Base-by-base conservation (phyloP, 2,329 filamentous ascomycete species). In the Fusarium metavorans region DNA sequence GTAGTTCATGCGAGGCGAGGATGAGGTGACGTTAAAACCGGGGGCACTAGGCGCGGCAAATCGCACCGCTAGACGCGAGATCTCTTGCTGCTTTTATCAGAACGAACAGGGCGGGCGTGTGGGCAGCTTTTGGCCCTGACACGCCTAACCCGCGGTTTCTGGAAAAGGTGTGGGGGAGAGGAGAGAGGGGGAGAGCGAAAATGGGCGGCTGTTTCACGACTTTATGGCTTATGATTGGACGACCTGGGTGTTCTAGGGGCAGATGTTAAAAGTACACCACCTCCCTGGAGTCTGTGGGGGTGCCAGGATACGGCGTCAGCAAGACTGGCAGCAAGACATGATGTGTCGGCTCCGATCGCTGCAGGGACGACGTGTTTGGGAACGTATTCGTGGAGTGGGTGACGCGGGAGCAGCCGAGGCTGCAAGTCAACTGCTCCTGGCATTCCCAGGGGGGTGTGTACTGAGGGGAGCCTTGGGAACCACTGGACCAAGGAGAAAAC, bases 151-250 rank as follows among this genome's bases (percentile, higher is more conserved):
- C 67, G 75, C 75, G 75, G 76, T 74, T 73, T 66, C 74, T 72
- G 71, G 73, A 64, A 78, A 72, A 68, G 75, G 75, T 79, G 77
- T 76, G 73, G 71, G 72, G 68, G 61, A 54, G 66, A 73, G 64
- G 45, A 70, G 56, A 58, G 58, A 54, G 48, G 48, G 68, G 68
- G 67, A 64, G 25, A 59, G 64, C 52, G 58, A 67, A 63, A 58
- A 63, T 61, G 64, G 81, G 81, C 79, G 81, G 80, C 76, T 83
- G 81, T 85, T 85, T 84, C 82, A 87, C 82, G 84, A 84, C 80
- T 84, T 54, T 83, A 88, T 82, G 87, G 85, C 77, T 84, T 84
- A 87, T 89, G 87, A 90, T 89, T 90, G 88, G 88, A 84, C 76
- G 76, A 76, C 63, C 60, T 64, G 68, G 79, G 80, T 72, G 78